phyloP scores from a whole-genome alignment of 1,284 basidiomycete species.

The Vanrija pseudolonga region DNA sequence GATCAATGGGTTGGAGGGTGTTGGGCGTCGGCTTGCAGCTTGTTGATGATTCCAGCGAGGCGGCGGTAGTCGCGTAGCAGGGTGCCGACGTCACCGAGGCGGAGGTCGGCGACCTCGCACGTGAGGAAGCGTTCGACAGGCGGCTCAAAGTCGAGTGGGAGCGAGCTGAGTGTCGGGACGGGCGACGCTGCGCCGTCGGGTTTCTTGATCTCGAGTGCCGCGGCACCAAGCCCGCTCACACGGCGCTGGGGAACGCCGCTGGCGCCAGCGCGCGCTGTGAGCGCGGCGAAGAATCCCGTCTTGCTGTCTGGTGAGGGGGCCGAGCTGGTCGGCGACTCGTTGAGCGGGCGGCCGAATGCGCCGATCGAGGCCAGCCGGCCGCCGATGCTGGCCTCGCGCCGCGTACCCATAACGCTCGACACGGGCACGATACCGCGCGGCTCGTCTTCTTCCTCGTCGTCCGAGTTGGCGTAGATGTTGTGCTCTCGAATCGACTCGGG shows the following conservation, averaged over 20 bases:
- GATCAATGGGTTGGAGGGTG: background rate
- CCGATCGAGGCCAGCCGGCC: conserved; percentile 15
- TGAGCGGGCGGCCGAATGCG: background rate
- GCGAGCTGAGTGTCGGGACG: background rate
- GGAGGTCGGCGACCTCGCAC: conserved; percentile 64
- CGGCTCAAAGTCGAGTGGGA: conserved; percentile 18
- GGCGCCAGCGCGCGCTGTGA: conserved; percentile 1
- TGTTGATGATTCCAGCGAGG: conserved; percentile 32
- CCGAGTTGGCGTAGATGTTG: conserved; percentile 11
- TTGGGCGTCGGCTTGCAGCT: conserved; percentile 3
- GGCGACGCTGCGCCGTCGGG: background rate
- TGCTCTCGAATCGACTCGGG: conserved; percentile 42
- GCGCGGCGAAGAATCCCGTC: conserved; percentile 3
- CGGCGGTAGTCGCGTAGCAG: conserved; percentile 71
- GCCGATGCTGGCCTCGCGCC: conserved; percentile 13
- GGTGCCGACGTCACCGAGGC: conserved; percentile 67
- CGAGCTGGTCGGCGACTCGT: background rate
- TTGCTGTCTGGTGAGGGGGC: background rate
- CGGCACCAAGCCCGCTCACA: background rate
- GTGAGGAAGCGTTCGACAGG: conserved; percentile 46
- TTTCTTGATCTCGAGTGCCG: background rate
- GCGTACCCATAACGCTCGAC: conserved; percentile 6
- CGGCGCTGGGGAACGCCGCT: background rate
- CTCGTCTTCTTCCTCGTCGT: conserved; percentile 44
- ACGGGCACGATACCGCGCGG: conserved; percentile 15